A percentile compares a stretch with the other conserved stretches of the same genome.
Evolutionary conservation across 257 asterid genomes (phyloP).

Genomic region (Linderniella brevidens): DNA sequence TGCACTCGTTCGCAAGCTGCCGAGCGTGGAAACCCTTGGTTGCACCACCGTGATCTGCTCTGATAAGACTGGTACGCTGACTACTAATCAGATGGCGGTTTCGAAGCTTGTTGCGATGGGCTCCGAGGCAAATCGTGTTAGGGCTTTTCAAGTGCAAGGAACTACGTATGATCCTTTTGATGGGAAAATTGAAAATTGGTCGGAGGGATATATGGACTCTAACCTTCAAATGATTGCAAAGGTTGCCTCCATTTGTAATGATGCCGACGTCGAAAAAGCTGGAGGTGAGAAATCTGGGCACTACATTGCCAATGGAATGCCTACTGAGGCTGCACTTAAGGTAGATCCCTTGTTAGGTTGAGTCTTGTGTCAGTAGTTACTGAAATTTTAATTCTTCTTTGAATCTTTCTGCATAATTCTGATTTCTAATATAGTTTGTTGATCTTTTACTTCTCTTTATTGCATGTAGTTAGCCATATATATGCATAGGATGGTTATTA

Average conservation of each 20-base stretch:
- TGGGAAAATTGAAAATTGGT: constrained; percentile 76
- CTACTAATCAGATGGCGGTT: constrained; percentile 98
- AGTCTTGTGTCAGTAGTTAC: too few relatives aligned
- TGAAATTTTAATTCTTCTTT: too few relatives aligned
- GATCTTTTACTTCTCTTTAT: too few relatives aligned
- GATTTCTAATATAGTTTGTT: too few relatives aligned
- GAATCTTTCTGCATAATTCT: too few relatives aligned
- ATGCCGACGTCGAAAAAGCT: constrained; percentile 76
- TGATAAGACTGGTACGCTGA: constrained; percentile 91
- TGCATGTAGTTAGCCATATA: too few relatives aligned
- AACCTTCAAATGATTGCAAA: constrained; percentile 89
- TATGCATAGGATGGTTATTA: not conserved
- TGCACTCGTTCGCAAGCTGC: constrained; percentile 97
- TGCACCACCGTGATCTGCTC: constrained; percentile 99
- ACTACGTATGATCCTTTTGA: constrained; percentile 73
- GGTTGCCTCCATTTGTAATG: constrained; percentile 92
- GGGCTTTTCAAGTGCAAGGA: constrained; percentile 71
- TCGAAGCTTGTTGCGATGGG: constrained; percentile 80
- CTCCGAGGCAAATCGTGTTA: constrained; percentile 24
- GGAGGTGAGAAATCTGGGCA: constrained; percentile 42
- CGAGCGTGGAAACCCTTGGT: constrained; percentile 99
- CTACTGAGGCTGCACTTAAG: constrained; percentile 97
- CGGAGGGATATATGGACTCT: constrained; percentile 45
- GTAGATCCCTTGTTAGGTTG: constrained; percentile 14
- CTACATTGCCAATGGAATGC: constrained; percentile 70